phyloP scores from a whole-genome alignment of 768 basidiomycete species.

The Asterophora lycoperdoides region DNA sequence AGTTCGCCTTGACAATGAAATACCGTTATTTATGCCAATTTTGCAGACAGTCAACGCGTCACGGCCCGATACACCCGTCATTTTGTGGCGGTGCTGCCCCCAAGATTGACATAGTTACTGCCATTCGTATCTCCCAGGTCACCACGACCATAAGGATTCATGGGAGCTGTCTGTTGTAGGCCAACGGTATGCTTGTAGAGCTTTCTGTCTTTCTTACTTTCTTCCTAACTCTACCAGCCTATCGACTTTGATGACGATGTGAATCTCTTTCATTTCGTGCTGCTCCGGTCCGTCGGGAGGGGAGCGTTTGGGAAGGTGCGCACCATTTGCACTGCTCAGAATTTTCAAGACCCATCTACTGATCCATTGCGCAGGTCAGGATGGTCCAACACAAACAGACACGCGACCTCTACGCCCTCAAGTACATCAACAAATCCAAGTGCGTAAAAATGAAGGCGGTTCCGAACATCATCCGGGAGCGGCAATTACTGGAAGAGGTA shows the following conservation, averaged over 20 bases:
- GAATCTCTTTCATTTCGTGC: conserved; percentile 95
- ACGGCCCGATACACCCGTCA: too few species aligned
- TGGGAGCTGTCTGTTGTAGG: conserved; percentile 87
- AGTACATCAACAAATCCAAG: conserved; percentile 98
- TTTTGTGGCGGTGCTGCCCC: too few species aligned
- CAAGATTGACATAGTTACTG: too few species aligned
- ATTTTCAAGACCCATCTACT: neutral
- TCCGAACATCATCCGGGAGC: conserved; percentile 95
- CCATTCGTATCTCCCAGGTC: too few species aligned
- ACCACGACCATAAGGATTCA: conserved; percentile 35
- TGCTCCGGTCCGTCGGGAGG: conserved; percentile 95
- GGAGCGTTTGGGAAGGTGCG: conserved; percentile 96
- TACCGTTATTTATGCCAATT: too few species aligned
- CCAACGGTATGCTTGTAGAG: conserved; percentile 51
- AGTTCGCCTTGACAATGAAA: too few species aligned
- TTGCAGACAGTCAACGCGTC: too few species aligned
- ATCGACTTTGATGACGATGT: conserved; percentile 95
- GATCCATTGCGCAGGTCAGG: conserved; percentile 63
- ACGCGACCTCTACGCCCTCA: conserved; percentile 91
- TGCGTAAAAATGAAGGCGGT: conserved; percentile 99
- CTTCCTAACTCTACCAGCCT: conserved; percentile 45
- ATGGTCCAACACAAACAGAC: conserved; percentile 99
- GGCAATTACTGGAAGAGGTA: conserved; percentile 95
- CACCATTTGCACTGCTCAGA: conserved; percentile 3
- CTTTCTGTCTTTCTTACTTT: neutral